These are phyloP conservation scores for Backusella psychrophila DNA, from an alignment of 192 early-diverging fungal genomes.

Conservation along the genomic window DNA sequence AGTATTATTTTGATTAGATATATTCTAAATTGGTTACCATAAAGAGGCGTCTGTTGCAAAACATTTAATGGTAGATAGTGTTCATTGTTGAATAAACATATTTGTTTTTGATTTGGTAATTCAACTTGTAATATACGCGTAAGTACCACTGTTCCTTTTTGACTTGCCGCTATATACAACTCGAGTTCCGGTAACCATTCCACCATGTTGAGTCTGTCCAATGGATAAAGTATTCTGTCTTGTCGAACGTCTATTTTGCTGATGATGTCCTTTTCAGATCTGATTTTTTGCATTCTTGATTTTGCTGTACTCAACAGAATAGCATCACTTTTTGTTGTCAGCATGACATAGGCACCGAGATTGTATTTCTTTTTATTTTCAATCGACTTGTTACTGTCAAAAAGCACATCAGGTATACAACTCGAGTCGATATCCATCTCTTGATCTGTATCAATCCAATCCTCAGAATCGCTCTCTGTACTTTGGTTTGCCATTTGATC, in stretches of 20 bases:
- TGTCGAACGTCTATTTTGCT: constrained; percentile 25
- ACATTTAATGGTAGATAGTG: constrained; percentile 19
- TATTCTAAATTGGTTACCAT: constrained; percentile 14
- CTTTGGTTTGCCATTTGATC: neutral
- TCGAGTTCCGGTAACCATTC: constrained; percentile 38
- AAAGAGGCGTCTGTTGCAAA: constrained; percentile 17
- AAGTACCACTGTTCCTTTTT: constrained; percentile 32
- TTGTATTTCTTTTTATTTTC: neutral
- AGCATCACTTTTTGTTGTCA: constrained; percentile 23
- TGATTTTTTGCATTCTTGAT: constrained; percentile 11
- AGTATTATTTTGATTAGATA: neutral
- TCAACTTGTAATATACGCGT: constrained; percentile 26
- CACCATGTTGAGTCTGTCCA: constrained; percentile 28
- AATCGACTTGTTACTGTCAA: neutral
- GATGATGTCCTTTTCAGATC: constrained; percentile 16
- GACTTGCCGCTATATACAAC: constrained; percentile 19
- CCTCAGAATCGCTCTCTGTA: constrained; percentile 3
- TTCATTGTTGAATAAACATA: constrained; percentile 30
- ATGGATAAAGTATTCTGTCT: neutral
- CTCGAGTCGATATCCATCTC: neutral
- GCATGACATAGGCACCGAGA: constrained; percentile 17
- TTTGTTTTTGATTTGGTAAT: constrained; percentile 13
- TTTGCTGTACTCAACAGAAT: constrained; percentile 15
- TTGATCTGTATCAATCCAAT: neutral
- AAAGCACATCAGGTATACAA: constrained; percentile 11